Evolutionary conservation across 306 rosid genomes (phyloP).

Genomic region (Cucumis sativus): Cucumber_9930_V3 NC_026659.2:18900001-18900500

Average conservation of each 20-base stretch:
- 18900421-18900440: background rate
- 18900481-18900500: background rate
- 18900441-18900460: background rate
- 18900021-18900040: background rate
- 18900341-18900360: slow-evolving; percentile 16
- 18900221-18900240: background rate
- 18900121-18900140: slow-evolving; percentile 23
- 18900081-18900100: background rate
- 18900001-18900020: background rate
- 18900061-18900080: too few relatives aligned
- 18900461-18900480: background rate
- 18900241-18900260: slow-evolving; percentile 58
- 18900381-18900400: background rate
- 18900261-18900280: slow-evolving; percentile 76
- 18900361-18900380: background rate
- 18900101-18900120: background rate
- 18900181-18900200: slow-evolving; percentile 16
- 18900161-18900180: slow-evolving; percentile 84
- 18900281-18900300: slow-evolving; percentile 94
- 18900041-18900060: too few relatives aligned
- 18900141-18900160: slow-evolving; percentile 99
- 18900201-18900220: slow-evolving; percentile 9
- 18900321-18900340: slow-evolving; percentile 88
- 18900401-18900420: background rate
- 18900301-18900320: slow-evolving; percentile 96